phyloP scores from a whole-genome alignment of 192 early-diverging fungal genomes.

The Chytriomyces sp. region DNA sequence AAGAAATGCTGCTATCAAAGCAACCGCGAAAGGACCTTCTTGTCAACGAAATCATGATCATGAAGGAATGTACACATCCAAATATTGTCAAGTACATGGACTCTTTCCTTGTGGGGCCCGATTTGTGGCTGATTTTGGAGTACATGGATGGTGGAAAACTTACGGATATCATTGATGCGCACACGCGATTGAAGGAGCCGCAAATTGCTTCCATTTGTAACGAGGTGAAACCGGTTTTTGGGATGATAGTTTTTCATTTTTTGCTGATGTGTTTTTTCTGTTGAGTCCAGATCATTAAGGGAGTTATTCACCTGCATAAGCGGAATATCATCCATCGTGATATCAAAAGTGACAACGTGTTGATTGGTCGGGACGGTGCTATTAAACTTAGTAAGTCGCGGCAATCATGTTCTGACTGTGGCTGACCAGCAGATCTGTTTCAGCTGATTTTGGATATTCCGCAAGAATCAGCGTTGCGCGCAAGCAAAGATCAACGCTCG shows the following conservation, averaged over 20 bases:
- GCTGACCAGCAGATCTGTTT: neutral
- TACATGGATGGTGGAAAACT: constrained; percentile 93
- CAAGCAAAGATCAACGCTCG: constrained; percentile 87
- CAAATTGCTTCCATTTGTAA: constrained; percentile 51
- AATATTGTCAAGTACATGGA: constrained; percentile 94
- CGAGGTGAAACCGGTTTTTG: neutral
- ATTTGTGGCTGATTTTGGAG: constrained; percentile 94
- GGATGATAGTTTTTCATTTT: neutral
- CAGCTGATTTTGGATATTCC: constrained; percentile 92
- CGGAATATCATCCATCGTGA: constrained; percentile 89
- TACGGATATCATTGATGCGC: constrained; percentile 82
- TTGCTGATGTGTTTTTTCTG: neutral
- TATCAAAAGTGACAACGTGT: constrained; percentile 86
- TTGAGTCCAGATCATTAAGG: constrained; percentile 67
- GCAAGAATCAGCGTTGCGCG: constrained; percentile 70
- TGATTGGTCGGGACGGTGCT: constrained; percentile 65
- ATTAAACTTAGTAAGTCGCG: constrained; percentile 67
- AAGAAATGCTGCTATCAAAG: constrained; percentile 87
- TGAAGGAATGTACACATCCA: constrained; percentile 90
- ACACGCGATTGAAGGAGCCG: constrained; percentile 65
- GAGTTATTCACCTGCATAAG: constrained; percentile 80
- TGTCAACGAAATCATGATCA: constrained; percentile 92
- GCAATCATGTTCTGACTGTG: neutral
- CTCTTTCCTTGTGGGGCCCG: constrained; percentile 77
- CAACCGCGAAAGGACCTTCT: constrained; percentile 92